phyloP scores from a whole-genome alignment of 2,329 filamentous ascomycete species.

The Zalaria sp. region DNA sequence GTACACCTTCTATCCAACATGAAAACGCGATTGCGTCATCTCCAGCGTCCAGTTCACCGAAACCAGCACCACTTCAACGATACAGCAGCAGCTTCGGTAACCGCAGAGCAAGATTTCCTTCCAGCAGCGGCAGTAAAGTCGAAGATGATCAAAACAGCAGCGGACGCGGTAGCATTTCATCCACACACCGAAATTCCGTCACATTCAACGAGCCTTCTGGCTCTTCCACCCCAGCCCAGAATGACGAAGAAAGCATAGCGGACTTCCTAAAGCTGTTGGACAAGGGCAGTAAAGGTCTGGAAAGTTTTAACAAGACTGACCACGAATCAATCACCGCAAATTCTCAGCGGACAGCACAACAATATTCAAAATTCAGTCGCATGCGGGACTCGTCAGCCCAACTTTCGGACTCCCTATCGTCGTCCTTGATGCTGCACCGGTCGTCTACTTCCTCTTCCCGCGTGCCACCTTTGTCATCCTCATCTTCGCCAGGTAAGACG shows the following conservation, averaged over 20 bases:
- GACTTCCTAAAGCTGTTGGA: slow-evolving; percentile 87
- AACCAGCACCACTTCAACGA: slow-evolving; percentile 60
- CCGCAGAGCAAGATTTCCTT: slow-evolving; percentile 63
- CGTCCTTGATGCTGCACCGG: slow-evolving; percentile 70
- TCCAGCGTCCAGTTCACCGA: slow-evolving; percentile 62
- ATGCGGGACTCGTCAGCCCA: slow-evolving; percentile 84
- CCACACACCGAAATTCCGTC: slow-evolving; percentile 60
- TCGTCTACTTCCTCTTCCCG: slow-evolving; percentile 68
- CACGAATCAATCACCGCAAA: slow-evolving; percentile 35
- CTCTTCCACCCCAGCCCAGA: slow-evolving; percentile 51
- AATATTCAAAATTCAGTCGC: slow-evolving; percentile 70
- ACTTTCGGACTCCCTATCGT: slow-evolving; percentile 85
- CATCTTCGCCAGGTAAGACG: slow-evolving; percentile 73
- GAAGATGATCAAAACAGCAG: slow-evolving; percentile 70
- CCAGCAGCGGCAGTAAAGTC: slow-evolving; percentile 54
- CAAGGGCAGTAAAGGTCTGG: slow-evolving; percentile 69
- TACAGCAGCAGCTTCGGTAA: slow-evolving; percentile 95
- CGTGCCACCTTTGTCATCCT: slow-evolving; percentile 63
- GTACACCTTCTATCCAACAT: slow-evolving; percentile 48
- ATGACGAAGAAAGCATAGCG: slow-evolving; percentile 84
- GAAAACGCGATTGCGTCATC: slow-evolving; percentile 50
- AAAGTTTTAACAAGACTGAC: slow-evolving; percentile 59
- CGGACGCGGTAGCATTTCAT: slow-evolving; percentile 61
- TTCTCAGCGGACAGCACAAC: slow-evolving; percentile 61
- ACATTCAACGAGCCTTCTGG: slow-evolving; percentile 56